A percentile compares a stretch with the other conserved stretches of the same genome.
phyloP scores from a whole-genome alignment of 1,284 basidiomycete genomes.

The Irpex rosettiformis region DNA sequence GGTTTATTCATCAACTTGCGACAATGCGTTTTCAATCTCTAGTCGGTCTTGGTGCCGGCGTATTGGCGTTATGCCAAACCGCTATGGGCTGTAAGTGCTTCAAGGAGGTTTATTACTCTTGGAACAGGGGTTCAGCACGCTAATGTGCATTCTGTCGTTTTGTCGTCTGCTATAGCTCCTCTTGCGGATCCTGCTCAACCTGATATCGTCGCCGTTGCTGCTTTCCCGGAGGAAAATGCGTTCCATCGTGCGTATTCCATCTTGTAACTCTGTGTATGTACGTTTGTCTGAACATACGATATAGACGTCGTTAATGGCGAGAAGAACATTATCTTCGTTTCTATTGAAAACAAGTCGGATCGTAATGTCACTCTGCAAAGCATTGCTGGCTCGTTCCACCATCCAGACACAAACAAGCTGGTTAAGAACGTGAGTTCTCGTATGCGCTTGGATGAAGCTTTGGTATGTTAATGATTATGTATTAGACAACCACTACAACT shows the following conservation, averaged over 20 bases:
- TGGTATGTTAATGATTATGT: constrained; percentile 1
- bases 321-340: constrained; percentile 65
- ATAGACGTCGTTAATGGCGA: constrained; percentile 86
- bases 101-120: neutral
- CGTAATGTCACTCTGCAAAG: constrained; percentile 73
- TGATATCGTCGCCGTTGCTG: constrained; percentile 58
- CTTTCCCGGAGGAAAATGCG: constrained; percentile 75
- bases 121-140: neutral
- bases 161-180: constrained; percentile 17
- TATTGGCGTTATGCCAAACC: constrained; percentile 23
- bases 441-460: neutral
- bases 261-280: neutral
- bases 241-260: constrained; percentile 76
- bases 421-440: constrained; percentile 68
- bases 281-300: neutral
- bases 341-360: constrained; percentile 74
- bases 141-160: neutral
- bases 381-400: constrained; percentile 70
- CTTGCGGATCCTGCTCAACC: constrained; percentile 32
- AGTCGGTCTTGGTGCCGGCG: constrained; percentile 24
- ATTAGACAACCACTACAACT: constrained; percentile 59
- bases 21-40: constrained; percentile 28
- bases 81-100: constrained; percentile 24
- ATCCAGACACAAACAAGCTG: constrained; percentile 62
- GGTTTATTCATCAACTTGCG: constrained; percentile 18